Evolutionary conservation across 148 eudicot species (phyloP).

Genomic region (Persicaria maculosa): DNA sequence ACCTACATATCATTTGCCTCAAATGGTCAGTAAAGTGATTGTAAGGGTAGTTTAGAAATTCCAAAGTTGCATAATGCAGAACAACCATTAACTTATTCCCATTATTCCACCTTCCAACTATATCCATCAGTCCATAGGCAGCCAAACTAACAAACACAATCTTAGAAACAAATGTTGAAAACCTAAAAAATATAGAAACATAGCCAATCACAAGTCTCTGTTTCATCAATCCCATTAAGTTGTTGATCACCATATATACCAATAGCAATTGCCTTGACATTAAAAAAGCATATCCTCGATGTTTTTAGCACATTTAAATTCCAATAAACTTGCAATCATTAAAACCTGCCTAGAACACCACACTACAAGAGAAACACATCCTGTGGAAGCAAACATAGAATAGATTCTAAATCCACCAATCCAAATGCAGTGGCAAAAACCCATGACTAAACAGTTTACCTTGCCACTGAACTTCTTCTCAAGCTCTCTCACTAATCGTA

Average conservation of each 20-base stretch:
- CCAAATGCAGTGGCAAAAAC: neutral
- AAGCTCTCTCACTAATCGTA: slow-evolving; percentile 2
- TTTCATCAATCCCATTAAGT: neutral
- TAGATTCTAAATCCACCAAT: neutral
- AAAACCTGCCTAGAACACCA: neutral
- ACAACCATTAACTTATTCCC: too few species aligned
- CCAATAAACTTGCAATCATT: neutral
- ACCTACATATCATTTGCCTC: too few species aligned
- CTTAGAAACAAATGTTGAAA: neutral
- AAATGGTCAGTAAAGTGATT: too few species aligned
- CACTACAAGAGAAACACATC: neutral
- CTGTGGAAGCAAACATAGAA: neutral
- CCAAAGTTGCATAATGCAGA: neutral
- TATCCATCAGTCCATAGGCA: neutral
- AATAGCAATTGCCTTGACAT: neutral
- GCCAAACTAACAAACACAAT: neutral
- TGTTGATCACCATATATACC: neutral
- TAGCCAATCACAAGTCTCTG: neutral
- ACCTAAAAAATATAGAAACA: neutral
- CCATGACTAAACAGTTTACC: neutral
- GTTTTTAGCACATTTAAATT: neutral
- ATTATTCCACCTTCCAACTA: too few species aligned
- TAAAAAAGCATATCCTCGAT: neutral
- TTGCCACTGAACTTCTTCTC: slow-evolving; percentile 12
- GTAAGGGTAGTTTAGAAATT: too few species aligned